phyloP scores from a whole-genome alignment of 805 yeast species.

The Yamadazyma phyllophila region DNA sequence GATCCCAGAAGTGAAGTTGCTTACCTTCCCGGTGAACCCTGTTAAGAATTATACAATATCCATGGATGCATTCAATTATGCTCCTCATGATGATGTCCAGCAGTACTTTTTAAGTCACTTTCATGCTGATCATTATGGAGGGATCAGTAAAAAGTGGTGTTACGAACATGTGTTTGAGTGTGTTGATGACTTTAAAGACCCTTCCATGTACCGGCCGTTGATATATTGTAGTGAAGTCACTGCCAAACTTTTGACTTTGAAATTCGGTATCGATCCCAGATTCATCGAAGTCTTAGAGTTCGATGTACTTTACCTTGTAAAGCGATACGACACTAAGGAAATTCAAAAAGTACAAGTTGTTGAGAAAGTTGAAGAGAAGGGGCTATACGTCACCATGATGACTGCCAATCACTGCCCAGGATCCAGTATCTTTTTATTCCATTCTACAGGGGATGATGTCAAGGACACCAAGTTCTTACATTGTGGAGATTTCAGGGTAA shows the following conservation, averaged over 20 bases:
- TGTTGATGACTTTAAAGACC: slow-evolving; percentile 23
- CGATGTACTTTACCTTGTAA: slow-evolving; percentile 38
- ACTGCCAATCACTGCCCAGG: slow-evolving; percentile 99
- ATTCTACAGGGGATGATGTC: slow-evolving; percentile 32
- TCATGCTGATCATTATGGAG: slow-evolving; percentile 94
- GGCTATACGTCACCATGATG: slow-evolving; percentile 53
- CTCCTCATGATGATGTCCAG: slow-evolving; percentile 43
- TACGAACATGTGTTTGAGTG: slow-evolving; percentile 34
- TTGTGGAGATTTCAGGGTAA: slow-evolving; percentile 91
- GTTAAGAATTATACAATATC: slow-evolving; percentile 36
- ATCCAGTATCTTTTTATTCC: slow-evolving; percentile 75
- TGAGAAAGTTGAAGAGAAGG: slow-evolving; percentile 20
- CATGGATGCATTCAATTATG: slow-evolving; percentile 66
- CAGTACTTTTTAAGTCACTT: slow-evolving; percentile 75
- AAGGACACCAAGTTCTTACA: slow-evolving; percentile 51
- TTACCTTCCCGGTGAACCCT: slow-evolving; percentile 36
- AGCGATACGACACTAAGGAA: slow-evolving; percentile 9
- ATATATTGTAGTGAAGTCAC: slow-evolving; percentile 77
- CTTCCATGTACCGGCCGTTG: slow-evolving; percentile 44
- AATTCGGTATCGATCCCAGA: slow-evolving; percentile 54
- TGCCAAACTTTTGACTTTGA: slow-evolving; percentile 49
- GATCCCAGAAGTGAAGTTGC: slow-evolving; percentile 55
- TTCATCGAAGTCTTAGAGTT: slow-evolving; percentile 40
- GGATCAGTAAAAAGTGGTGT: slow-evolving; percentile 74
- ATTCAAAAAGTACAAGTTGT: slow-evolving; percentile 10